A percentile compares a stretch with the other conserved stretches of the same genome.
Evolutionary conservation across 164 flowering plant genomes (phyloP).

Genomic region (Platanus orientalis): DNA sequence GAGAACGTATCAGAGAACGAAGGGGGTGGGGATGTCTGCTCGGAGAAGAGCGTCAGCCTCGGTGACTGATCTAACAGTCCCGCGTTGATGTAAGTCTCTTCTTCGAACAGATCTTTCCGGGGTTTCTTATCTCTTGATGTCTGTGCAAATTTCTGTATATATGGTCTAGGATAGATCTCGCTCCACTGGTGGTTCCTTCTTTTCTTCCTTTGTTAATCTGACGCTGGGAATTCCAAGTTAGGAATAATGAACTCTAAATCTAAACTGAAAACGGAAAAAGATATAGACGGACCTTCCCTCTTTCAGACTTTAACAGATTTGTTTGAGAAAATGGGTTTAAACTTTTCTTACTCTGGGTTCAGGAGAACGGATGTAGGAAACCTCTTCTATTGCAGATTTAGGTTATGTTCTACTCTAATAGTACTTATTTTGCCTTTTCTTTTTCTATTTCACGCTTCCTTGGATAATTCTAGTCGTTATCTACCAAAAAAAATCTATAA

Average conservation of each 20-base stretch:
- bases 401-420: too few species aligned
- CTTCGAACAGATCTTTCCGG: conserved; percentile 11
- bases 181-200: background rate
- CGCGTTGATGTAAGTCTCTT: conserved; percentile 30
- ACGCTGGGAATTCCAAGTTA: background rate
- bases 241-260: background rate
- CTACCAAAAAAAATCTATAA: too few species aligned
- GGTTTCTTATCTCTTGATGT: conserved; percentile 6
- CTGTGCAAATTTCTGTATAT: conserved; percentile 12
- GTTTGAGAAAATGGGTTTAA: too few species aligned
- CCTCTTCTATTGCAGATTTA: too few species aligned
- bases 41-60: conserved; percentile 37
- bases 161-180: background rate
- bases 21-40: conserved; percentile 32
- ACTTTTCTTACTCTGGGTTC: too few species aligned
- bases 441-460: too few species aligned
- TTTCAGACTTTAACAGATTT: too few species aligned
- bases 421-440: too few species aligned
- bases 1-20: conserved; percentile 46
- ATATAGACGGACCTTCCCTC: too few species aligned
- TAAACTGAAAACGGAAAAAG: background rate
- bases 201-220: background rate
- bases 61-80: conserved; percentile 23
- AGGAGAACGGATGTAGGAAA: too few species aligned
- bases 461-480: too few species aligned